These are phyloP conservation scores for Prillingera fragicola DNA, from an alignment of 1,284 basidiomycete genomes.

Conservation along the genomic window DNA sequence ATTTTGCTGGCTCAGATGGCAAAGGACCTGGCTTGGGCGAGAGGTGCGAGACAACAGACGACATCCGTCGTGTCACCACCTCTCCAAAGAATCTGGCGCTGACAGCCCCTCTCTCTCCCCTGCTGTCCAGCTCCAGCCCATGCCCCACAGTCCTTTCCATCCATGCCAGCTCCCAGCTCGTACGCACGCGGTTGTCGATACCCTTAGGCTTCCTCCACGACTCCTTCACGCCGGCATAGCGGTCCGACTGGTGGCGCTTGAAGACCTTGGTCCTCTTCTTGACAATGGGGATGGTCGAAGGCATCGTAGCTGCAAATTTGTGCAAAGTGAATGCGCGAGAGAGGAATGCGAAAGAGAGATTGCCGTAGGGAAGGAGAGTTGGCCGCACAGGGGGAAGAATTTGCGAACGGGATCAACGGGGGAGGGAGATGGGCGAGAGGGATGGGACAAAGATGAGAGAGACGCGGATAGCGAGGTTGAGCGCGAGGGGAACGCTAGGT, in stretches of 20 bases:
- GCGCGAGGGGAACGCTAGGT: slow-evolving; percentile 1
- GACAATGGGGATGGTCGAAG: slow-evolving; percentile 78
- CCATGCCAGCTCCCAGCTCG: background rate
- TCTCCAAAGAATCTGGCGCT: background rate
- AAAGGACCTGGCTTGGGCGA: background rate
- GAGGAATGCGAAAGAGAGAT: background rate
- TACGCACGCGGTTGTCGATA: slow-evolving; percentile 76
- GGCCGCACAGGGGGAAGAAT: slow-evolving; percentile 1
- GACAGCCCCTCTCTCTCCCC: background rate
- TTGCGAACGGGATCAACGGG: background rate
- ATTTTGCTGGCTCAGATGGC: background rate
- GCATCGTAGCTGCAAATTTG: slow-evolving; percentile 55
- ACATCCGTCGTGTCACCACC: background rate
- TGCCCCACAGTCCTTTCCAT: background rate
- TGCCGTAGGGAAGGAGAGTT: background rate
- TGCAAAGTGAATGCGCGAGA: background rate
- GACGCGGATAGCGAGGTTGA: background rate
- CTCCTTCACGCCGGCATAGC: slow-evolving; percentile 91
- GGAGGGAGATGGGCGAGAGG: background rate
- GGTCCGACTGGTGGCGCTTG: slow-evolving; percentile 98
- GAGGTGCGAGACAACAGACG: background rate
- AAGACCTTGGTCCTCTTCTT: slow-evolving; percentile 94
- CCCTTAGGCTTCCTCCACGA: slow-evolving; percentile 96
- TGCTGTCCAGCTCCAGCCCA: background rate
- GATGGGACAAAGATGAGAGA: background rate